Base-by-base conservation (phyloP, 495 filamentous ascomycete genomes). In the Lasiosphaeris hirsuta region DNA sequence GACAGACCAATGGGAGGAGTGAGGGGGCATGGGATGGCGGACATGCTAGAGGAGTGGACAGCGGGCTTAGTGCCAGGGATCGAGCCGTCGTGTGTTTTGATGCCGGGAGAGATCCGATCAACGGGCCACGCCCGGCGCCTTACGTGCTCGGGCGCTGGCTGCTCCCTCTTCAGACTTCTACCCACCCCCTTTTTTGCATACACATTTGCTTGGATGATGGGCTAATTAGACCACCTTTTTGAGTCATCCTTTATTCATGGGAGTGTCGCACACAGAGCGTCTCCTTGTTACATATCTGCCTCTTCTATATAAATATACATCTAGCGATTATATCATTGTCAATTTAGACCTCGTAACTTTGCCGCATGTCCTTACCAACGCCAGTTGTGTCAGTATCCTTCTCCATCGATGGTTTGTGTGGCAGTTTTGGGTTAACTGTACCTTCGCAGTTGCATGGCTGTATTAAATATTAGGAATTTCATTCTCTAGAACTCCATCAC, bases 261-360 rank as follows among this genome's bases (percentile, higher is more conserved):
- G 46, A 37, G 19, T 33, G 36, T 37, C 46, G 46, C 46, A 15
- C 19, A 18, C 7, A 45, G 41, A 43, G 7, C 41, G 38, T 37
- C 39, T 54, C 42, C 35, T 33, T 51, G 55, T 50, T 65, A 64
- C 59, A 62, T 65, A 62, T 51, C 42, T 57, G 51, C 15, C 38
- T 59, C 37, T 34, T 23, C 40, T 63, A 58, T 44, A 52, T 51
- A 52, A 47, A 54, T 35, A 49, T 23, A 15, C 43, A 45, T 45
- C 33, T 55, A 55, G 53, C 53, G 53, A 55, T 55, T 39, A 55
- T 54, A 54, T 46, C 53, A 53, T 40, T 41, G 49, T 35, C 33
- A 56, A 23, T 40, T 59, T 55, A 36, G 35, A 49, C 45, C 10
- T 34, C 19, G 15, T 15, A 41, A 41, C 39, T 36, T 17, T 56